A percentile compares a stretch with the other conserved stretches of the same genome.
Evolutionary conservation across 441 rosid genomes (phyloP).

Genomic region (Arabidopsis lyrata): DNA sequence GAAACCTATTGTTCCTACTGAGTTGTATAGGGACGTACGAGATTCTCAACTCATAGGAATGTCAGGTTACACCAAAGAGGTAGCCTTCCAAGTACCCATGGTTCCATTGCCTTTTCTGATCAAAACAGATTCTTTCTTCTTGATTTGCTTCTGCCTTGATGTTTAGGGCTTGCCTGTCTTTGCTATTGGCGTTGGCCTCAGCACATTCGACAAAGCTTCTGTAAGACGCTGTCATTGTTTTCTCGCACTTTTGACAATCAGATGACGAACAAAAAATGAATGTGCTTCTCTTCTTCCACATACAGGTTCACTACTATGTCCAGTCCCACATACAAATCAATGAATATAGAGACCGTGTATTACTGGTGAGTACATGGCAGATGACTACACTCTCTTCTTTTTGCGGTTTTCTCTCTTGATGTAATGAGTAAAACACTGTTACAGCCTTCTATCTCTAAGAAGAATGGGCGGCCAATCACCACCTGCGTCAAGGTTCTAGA

Average conservation of each 20-base stretch:
- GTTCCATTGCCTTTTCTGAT: constrained; percentile 25
- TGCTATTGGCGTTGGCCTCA: constrained; percentile 82
- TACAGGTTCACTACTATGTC: constrained; percentile 84
- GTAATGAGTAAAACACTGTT: constrained; percentile 39
- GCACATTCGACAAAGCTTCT: constrained; percentile 95
- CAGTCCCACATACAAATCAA: constrained; percentile 97
- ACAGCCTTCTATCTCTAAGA: constrained; percentile 85
- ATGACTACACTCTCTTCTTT: not conserved
- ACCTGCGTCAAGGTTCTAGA: constrained; percentile 87
- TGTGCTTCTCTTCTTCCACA: constrained; percentile 23
- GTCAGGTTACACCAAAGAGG: constrained; percentile 97
- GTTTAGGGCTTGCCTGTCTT: constrained; percentile 91
- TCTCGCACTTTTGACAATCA: constrained; percentile 3
- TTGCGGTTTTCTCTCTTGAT: constrained; percentile 24
- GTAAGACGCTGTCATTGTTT: constrained; percentile 54
- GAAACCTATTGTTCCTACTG: constrained; percentile 87
- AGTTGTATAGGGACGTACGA: constrained; percentile 75
- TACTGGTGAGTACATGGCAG: constrained; percentile 68
- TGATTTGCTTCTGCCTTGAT: constrained; percentile 30
- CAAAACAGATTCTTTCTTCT: not conserved
- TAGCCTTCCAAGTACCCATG: constrained; percentile 49
- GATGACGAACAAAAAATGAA: constrained; percentile 2
- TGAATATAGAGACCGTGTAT: constrained; percentile 85
- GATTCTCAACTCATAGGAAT: constrained; percentile 92
- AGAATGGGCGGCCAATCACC: constrained; percentile 76